A percentile compares a stretch with the other conserved stretches of the same genome.
These are phyloP conservation scores for Aspergillus conjunctus DNA, from an alignment of 495 filamentous ascomycete genomes.

Conservation along the genomic window DNA sequence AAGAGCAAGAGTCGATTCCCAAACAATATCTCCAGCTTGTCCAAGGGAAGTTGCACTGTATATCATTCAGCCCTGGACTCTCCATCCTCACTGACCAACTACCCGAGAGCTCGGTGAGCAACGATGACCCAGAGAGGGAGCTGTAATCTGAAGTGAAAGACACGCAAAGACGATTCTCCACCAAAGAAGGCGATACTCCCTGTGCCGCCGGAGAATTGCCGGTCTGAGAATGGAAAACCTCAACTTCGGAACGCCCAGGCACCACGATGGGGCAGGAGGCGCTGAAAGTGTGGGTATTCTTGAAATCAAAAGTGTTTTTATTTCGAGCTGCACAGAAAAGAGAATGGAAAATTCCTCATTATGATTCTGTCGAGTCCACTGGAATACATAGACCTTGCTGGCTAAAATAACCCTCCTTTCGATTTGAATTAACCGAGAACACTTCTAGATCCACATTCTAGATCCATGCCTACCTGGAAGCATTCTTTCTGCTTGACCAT, in stretches of 20 bases:
- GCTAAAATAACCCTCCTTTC: slow-evolving; percentile 11
- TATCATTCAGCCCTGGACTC: no score
- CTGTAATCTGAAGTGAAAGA: no score
- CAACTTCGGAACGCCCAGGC: slow-evolving; percentile 4
- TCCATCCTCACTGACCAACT: no score
- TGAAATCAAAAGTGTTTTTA: not conserved
- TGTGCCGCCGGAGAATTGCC: slow-evolving; percentile 45
- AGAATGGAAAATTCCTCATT: not conserved
- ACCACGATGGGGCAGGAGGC: not conserved
- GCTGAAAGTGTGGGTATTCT: slow-evolving; percentile 12
- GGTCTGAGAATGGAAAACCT: slow-evolving; percentile 19
- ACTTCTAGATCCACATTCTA: slow-evolving; percentile 3
- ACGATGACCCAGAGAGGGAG: not conserved
- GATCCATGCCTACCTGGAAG: not conserved
- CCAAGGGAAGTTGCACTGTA: no score
- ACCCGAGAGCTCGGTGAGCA: no score
- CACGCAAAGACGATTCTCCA: slow-evolving; percentile 23
- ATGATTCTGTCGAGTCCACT: not conserved
- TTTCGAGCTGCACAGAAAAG: not conserved
- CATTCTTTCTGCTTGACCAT: not conserved
- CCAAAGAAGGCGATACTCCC: slow-evolving; percentile 26
- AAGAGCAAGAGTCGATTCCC: no score
- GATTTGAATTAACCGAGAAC: slow-evolving; percentile 16
- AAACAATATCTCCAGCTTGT: no score
- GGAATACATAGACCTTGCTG: not conserved